Evolutionary conservation across 306 rosid species (phyloP).

Genomic region (Malus domestica): ASM211411v1 NC_041803.1:16309001-16309500

Average conservation of each 20-base stretch:
- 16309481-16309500: constrained; percentile 18
- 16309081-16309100: constrained; percentile 4
- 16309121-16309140: constrained; percentile 82
- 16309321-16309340: constrained; percentile 5
- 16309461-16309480: constrained; percentile 38
- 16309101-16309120: constrained; percentile 76
- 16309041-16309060: neutral
- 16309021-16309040: neutral
- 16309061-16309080: neutral
- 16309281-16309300: neutral
- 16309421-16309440: constrained; percentile 71
- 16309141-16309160: constrained; percentile 60
- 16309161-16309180: neutral
- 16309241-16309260: neutral
- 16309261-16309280: neutral
- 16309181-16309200: neutral
- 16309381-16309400: constrained; percentile 78
- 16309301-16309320: neutral
- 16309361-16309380: constrained; percentile 72
- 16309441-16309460: constrained; percentile 57
- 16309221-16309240: neutral
- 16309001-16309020: neutral
- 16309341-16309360: constrained; percentile 30
- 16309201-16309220: neutral
- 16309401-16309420: constrained; percentile 92